Conservation (phyloP, 768 basidiomycete genomes). For the Podaxis mareebaensis region DNA sequence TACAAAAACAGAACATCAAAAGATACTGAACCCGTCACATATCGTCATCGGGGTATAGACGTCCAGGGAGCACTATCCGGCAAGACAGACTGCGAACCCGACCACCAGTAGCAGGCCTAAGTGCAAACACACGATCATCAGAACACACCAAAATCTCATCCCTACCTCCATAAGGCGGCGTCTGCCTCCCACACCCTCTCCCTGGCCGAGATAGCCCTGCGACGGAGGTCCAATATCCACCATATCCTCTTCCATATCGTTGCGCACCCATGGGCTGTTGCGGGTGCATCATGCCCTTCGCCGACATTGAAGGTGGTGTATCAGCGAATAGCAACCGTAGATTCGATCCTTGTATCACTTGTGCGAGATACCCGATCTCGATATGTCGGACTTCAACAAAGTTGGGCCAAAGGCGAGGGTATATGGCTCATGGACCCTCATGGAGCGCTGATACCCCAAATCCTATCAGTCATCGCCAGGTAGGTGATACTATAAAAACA, state of each 20-base stretch:
- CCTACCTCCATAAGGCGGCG: slow-evolving; percentile 53
- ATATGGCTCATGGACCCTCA: slow-evolving; percentile 92
- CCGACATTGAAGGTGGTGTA: slow-evolving; percentile 83
- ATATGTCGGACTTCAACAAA: slow-evolving; percentile 98
- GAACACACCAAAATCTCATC: slow-evolving; percentile 91
- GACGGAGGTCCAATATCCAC: slow-evolving; percentile 29
- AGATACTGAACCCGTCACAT: neutral
- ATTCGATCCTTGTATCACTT: slow-evolving; percentile 94
- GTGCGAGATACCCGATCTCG: slow-evolving; percentile 86
- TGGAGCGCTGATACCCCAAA: slow-evolving; percentile 66
- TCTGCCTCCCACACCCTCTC: slow-evolving; percentile 12
- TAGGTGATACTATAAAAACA: neutral
- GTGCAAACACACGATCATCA: slow-evolving; percentile 79
- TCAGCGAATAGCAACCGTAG: slow-evolving; percentile 91
- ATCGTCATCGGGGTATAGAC: slow-evolving; percentile 38
- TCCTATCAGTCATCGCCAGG: neutral
- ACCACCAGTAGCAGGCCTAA: slow-evolving; percentile 49
- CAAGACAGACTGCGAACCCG: slow-evolving; percentile 31
- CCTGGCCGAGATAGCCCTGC: slow-evolving; percentile 5
- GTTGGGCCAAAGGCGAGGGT: slow-evolving; percentile 92
- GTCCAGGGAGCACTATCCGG: slow-evolving; percentile 47
- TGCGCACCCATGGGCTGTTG: slow-evolving; percentile 6
- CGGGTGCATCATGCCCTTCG: slow-evolving; percentile 42
- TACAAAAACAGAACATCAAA: neutral
- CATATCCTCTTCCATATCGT: slow-evolving; percentile 25